Base-by-base conservation (phyloP, 2,329 filamentous ascomycete species). In the Alternaria sp. region DNA sequence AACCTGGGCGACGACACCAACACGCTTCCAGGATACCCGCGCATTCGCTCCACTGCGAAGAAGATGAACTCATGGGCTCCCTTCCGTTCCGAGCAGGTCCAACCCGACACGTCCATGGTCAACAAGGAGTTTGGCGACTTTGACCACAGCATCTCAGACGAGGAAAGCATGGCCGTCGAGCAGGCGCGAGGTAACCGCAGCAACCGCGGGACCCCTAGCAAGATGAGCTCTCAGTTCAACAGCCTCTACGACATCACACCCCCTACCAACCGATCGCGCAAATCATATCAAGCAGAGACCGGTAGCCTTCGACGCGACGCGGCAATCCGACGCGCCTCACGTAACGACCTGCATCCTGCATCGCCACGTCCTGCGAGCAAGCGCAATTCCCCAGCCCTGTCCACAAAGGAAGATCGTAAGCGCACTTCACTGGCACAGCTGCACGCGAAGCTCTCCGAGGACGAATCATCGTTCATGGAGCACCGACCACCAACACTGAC, bases 121-220 rank as follows among this genome's bases (percentile, higher is more conserved):
- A 73, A 75, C 61, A 77, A 74, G 45, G 68, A 77, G 34, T 79
- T 80, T 45, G 63, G 66, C 31, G 77, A 79, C 60, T 79, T 79
- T 57, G 74, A 78, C 29, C 80, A 82, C 17, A 75, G 77, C 54
- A 54, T 71, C 10, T 73, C 74, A 4, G 76, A 79, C 11, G 79
- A 83, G 39, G 79, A 82, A 49, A 80, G 79, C 51, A 77, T 83
- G 58, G 86, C 85, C 2, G 79, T 88, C 55, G 86, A 89, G 68
- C 71, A 86, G 31, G 85, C 83, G 44, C 80, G 87, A 54, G 72
- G 77, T 23, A 79, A 79, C 60, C 72, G 76, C 37, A 78, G 73
- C 65, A 72, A 73, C 50, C 71, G 71, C 39, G 72, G 67, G 59
- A 78, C 72, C 23, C 79, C 70, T 34, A 72, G 58, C 64, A 80